A percentile compares a stretch with the other conserved stretches of the same genome.
Evolutionary conservation across 768 basidiomycete genomes (phyloP).

Genomic region (Hebeloma cylindrosporum): DNA sequence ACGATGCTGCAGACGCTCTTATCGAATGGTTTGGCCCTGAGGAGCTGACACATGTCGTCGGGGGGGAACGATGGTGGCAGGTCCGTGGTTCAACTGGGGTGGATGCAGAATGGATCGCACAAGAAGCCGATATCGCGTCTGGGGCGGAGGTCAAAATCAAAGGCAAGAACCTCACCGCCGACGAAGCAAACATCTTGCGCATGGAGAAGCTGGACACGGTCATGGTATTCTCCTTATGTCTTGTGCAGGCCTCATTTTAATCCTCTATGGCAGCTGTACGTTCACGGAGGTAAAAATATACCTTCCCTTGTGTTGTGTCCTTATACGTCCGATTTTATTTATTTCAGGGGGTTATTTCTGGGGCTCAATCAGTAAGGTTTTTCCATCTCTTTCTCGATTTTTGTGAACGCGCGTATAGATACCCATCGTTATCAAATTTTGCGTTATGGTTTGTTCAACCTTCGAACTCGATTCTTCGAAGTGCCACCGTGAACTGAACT

Average conservation of each 20-base stretch:
- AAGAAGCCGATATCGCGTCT: conserved; percentile 42
- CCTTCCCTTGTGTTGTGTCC: neutral
- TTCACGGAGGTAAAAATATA: conserved; percentile 52
- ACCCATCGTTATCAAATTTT: conserved; percentile 63
- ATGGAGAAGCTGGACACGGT: conserved; percentile 59
- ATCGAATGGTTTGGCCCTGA: conserved; percentile 73
- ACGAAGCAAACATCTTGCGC: conserved; percentile 40
- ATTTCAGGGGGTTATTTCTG: conserved; percentile 62
- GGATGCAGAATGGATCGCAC: conserved; percentile 63
- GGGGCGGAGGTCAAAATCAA: conserved; percentile 21
- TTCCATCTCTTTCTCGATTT: conserved; percentile 2
- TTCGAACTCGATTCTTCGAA: neutral
- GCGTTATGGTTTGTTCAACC: conserved; percentile 43
- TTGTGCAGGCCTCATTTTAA: neutral
- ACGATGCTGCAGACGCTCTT: conserved; percentile 62
- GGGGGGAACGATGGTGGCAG: conserved; percentile 85
- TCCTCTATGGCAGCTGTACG: conserved; percentile 49
- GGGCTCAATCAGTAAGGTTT: conserved; percentile 59
- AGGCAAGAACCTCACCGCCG: conserved; percentile 32
- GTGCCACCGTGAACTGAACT: conserved; percentile 17
- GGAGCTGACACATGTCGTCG: conserved; percentile 64
- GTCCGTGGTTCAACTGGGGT: conserved; percentile 69
- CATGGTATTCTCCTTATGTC: conserved; percentile 39
- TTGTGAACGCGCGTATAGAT: conserved; percentile 31
- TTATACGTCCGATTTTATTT: neutral